These are phyloP conservation scores for Verticillium albo-atrum DNA, from an alignment of 2,329 filamentous ascomycete genomes.

Conservation along the genomic window DNA sequence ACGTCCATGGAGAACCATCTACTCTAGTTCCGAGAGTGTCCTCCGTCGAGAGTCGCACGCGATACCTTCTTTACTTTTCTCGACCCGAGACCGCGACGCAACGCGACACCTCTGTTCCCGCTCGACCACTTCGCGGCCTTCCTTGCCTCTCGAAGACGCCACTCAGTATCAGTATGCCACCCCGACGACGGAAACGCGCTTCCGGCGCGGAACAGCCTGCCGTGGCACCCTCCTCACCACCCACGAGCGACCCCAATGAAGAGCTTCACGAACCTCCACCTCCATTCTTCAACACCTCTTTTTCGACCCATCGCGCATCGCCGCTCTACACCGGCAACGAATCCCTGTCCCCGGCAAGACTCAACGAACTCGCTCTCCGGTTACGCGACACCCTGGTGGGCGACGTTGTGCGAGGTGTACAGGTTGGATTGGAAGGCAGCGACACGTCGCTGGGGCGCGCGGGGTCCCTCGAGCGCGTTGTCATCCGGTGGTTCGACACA, in stretches of 20 bases:
- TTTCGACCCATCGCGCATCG: slow-evolving; percentile 51
- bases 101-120: too few species aligned
- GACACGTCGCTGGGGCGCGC: slow-evolving; percentile 33
- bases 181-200: not conserved
- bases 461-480: slow-evolving; percentile 41
- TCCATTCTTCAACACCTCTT: slow-evolving; percentile 55
- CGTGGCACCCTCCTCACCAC: not conserved
- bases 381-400: slow-evolving; percentile 52
- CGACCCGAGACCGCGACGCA: too few species aligned
- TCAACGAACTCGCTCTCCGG: slow-evolving; percentile 39
- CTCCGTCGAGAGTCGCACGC: too few species aligned
- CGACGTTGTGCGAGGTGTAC: slow-evolving; percentile 56
- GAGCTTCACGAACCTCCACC: slow-evolving; percentile 18
- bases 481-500: slow-evolving; percentile 40
- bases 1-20: too few species aligned
- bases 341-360: slow-evolving; percentile 28
- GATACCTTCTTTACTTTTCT: too few species aligned
- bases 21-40: too few species aligned
- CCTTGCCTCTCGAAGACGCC: not conserved
- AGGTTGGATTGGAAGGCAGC: slow-evolving; percentile 42
- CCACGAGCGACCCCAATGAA: not conserved
- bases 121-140: not conserved
- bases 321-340: slow-evolving; percentile 44
- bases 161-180: not conserved
- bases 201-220: not conserved